These are phyloP conservation scores for Sclerotinia trifoliorum DNA, from an alignment of 2,329 filamentous ascomycete genomes.

Conservation along the genomic window DNA sequence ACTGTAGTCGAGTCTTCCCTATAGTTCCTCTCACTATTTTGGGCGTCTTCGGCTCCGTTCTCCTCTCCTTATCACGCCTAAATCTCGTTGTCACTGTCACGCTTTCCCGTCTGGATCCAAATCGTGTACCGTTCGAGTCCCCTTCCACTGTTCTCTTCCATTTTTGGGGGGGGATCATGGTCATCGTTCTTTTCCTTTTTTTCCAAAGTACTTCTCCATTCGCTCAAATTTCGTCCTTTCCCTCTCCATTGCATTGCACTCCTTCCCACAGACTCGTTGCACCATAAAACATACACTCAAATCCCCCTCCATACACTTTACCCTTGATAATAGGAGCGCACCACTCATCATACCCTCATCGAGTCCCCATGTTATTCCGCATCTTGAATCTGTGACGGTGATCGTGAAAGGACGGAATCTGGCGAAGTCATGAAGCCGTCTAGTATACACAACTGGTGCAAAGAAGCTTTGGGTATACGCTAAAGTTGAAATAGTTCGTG, in stretches of 20 bases:
- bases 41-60: too few species aligned
- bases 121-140: neutral
- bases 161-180: too few species aligned
- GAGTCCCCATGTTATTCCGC: neutral
- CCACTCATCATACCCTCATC: neutral
- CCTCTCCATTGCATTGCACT: too few species aligned
- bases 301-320: neutral
- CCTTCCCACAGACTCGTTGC: too few species aligned
- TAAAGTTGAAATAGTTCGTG: neutral
- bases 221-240: neutral
- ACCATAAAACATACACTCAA: neutral
- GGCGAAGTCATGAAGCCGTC: too few species aligned
- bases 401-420: neutral
- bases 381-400: neutral
- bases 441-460: neutral
- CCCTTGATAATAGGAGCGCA: neutral
- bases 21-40: neutral
- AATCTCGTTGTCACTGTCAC: neutral
- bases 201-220: too few species aligned
- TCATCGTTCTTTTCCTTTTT: too few species aligned
- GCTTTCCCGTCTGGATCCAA: neutral
- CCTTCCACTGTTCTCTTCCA: neutral
- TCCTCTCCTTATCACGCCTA: too few species aligned
- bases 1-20: too few species aligned
- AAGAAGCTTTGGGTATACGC: neutral